Conservation (phyloP, 2,329 filamentous ascomycete genomes). For the Sporothrix mexicana region DNA sequence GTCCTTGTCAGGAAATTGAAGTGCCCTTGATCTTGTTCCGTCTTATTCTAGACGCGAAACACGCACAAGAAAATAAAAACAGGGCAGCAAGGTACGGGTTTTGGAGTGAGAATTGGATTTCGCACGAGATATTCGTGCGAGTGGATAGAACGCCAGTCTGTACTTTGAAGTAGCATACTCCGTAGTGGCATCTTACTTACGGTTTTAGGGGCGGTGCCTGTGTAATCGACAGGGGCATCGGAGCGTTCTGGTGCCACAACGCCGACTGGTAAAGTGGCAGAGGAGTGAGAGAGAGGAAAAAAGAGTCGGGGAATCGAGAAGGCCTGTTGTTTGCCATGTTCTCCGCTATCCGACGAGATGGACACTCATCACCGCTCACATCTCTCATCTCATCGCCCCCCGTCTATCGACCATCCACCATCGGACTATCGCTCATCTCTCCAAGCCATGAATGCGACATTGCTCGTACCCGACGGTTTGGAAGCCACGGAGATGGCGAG, state of each 20-base stretch:
- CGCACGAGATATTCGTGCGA: slow-evolving; percentile 20
- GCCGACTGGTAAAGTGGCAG: not conserved
- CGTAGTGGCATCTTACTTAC: not conserved
- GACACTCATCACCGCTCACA: not conserved
- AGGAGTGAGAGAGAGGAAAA: not conserved
- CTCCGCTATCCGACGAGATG: not conserved
- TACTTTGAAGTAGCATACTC: not conserved
- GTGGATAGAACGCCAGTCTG: not conserved
- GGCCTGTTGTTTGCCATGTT: not conserved
- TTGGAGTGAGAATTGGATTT: not conserved
- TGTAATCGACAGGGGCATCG: slow-evolving; percentile 24
- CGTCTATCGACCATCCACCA: not conserved
- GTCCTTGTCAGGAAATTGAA: not conserved
- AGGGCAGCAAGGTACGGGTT: slow-evolving; percentile 1
- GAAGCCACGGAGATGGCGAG: not conserved
- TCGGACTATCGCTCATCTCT: slow-evolving; percentile 2
- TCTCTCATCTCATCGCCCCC: not conserved
- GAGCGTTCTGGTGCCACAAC: slow-evolving; percentile 20
- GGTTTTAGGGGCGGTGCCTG: slow-evolving; percentile 12
- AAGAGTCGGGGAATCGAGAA: not conserved
- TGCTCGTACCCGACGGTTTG: not conserved
- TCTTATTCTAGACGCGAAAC: slow-evolving; percentile 8
- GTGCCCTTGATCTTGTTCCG: not conserved
- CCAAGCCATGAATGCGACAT: not conserved
- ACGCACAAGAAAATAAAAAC: not conserved